These are phyloP conservation scores for Aegilops sharonensis DNA, from an alignment of 176 grass and related monocot genomes.

Conservation along the genomic window DNA sequence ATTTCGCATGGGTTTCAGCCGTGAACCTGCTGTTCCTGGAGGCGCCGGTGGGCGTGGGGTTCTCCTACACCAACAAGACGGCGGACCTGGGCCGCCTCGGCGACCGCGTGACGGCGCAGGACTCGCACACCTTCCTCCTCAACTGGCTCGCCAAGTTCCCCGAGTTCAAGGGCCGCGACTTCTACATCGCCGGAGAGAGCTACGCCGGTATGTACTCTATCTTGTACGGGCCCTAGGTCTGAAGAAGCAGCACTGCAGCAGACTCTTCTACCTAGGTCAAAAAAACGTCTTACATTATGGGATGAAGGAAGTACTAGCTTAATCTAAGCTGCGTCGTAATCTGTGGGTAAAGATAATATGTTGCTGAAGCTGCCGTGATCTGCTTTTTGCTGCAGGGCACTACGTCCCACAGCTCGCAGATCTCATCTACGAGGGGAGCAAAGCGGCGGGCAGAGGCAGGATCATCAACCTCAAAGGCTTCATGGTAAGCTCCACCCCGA, in stretches of 20 bases:
- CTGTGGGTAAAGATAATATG: background rate
- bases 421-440: conserved; percentile 83
- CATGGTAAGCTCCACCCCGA: conserved; percentile 52
- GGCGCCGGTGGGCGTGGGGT: conserved; percentile 83
- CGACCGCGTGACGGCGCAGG: conserved; percentile 68
- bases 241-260: background rate
- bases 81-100: conserved; percentile 65
- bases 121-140: conserved; percentile 72
- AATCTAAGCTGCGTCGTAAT: background rate
- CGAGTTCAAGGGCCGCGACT: conserved; percentile 72
- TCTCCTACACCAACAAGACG: conserved; percentile 85
- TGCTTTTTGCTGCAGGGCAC: conserved; percentile 60
- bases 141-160: conserved; percentile 82
- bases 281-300: too few species aligned
- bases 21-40: conserved; percentile 94
- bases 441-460: conserved; percentile 44
- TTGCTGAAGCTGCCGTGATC: background rate
- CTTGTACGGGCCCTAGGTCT: too few species aligned
- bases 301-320: too few species aligned
- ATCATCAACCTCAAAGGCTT: conserved; percentile 89
- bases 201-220: conserved; percentile 56
- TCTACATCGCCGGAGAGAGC: conserved; percentile 91
- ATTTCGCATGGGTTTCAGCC: conserved; percentile 31
- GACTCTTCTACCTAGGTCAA: too few species aligned
- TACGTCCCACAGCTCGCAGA: conserved; percentile 95